Conservation (phyloP, 1,284 basidiomycete species). For the Austroboletus olivaceoglutinosus region DNA sequence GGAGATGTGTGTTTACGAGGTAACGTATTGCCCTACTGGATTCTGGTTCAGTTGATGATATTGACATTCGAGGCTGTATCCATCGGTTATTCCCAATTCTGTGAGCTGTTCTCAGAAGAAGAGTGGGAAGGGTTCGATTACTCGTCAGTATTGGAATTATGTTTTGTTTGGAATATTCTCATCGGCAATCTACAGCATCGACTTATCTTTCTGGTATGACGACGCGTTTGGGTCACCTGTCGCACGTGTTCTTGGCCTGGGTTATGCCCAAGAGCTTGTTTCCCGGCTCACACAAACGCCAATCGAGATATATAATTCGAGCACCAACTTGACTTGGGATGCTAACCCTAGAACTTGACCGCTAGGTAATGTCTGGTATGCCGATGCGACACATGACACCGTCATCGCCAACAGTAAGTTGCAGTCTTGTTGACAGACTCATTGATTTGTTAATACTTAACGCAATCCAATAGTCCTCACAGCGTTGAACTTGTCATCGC, state of each 20-base stretch:
- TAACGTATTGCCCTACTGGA: conserved; percentile 21
- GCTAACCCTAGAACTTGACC: conserved; percentile 74
- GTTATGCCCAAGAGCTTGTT: conserved; percentile 81
- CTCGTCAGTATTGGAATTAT: conserved; percentile 50
- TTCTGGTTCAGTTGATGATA: too few relatives aligned
- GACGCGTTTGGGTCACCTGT: conserved; percentile 81
- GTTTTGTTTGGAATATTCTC: not conserved
- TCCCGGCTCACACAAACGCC: conserved; percentile 76
- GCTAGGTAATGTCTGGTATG: conserved; percentile 76
- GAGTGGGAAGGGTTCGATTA: conserved; percentile 92
- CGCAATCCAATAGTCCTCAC: conserved; percentile 41
- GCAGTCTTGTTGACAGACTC: not conserved
- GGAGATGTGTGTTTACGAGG: conserved; percentile 84
- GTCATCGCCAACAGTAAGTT: conserved; percentile 74
- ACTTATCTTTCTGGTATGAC: conserved; percentile 55
- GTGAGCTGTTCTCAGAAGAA: conserved; percentile 82
- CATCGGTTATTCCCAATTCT: conserved; percentile 87
- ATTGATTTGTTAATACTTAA: not conserved
- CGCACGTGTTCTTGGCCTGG: conserved; percentile 74
- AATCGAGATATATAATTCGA: conserved; percentile 67
- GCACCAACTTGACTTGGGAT: conserved; percentile 79
- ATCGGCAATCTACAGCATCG: conserved; percentile 6
- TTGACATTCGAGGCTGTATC: conserved; percentile 81
- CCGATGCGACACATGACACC: conserved; percentile 84
- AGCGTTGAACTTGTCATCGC: conserved; percentile 57